Conservation (phyloP, 805 yeast species). For the Geotrichum ghanense region DNA sequence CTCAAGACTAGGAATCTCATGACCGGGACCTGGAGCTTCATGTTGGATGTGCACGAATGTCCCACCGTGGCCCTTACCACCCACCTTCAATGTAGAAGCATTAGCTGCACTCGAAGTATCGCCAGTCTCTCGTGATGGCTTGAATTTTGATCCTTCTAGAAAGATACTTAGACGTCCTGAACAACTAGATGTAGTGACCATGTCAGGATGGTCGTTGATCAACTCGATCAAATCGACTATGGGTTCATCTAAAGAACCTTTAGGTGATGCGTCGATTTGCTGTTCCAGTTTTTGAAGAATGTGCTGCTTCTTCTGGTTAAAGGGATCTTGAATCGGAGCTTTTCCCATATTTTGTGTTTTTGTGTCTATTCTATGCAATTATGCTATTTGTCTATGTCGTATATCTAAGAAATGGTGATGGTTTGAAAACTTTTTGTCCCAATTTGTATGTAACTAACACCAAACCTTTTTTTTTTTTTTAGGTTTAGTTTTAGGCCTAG, state of each 20-base stretch:
- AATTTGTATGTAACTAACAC: no score
- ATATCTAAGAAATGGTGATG: no score
- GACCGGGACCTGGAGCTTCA: slow-evolving; percentile 34
- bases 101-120: slow-evolving; percentile 3
- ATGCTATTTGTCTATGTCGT: no score
- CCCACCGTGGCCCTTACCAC: slow-evolving; percentile 82
- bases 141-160: slow-evolving; percentile 54
- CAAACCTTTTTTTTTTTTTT: no score
- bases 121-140: slow-evolving; percentile 6
- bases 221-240: slow-evolving; percentile 62
- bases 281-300: slow-evolving; percentile 42
- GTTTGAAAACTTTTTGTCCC: no score
- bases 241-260: slow-evolving; percentile 69
- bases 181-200: slow-evolving; percentile 84
- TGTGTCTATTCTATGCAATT: background rate
- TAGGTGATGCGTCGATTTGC: slow-evolving; percentile 46
- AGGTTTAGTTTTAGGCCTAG: no score
- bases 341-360: background rate
- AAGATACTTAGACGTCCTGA: slow-evolving; percentile 81
- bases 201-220: slow-evolving; percentile 49
- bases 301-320: slow-evolving; percentile 52
- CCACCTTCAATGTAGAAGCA: slow-evolving; percentile 34
- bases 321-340: slow-evolving; percentile 32
- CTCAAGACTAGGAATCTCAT: slow-evolving; percentile 9
- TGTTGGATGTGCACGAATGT: slow-evolving; percentile 77